Percentiles rank a stretch among this genome's conserved stretches.
Conservation (phyloP, 2,329 filamentous ascomycete genomes). For the Alternaria sp. region DNA sequence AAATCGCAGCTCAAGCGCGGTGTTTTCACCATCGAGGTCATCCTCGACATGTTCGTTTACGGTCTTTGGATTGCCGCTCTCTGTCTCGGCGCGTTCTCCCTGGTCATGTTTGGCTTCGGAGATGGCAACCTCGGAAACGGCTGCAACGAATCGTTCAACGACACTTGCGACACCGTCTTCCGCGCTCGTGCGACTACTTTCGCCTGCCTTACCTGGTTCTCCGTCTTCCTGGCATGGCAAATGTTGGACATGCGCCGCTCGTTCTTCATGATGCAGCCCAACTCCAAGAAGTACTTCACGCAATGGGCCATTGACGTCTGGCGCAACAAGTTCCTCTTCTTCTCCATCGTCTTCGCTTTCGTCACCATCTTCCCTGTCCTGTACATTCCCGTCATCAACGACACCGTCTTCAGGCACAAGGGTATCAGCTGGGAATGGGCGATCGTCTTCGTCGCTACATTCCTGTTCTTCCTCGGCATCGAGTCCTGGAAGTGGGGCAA, state of each 20-base stretch:
- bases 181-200: conserved; percentile 74
- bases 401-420: conserved; percentile 68
- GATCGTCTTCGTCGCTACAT: conserved; percentile 67
- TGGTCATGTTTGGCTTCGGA: conserved; percentile 44
- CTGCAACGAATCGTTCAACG: conserved; percentile 40
- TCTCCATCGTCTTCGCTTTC: conserved; percentile 47
- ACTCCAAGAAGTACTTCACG: conserved; percentile 59
- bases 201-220: conserved; percentile 76
- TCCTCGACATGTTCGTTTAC: conserved; percentile 46
- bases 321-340: conserved; percentile 70
- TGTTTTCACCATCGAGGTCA: conserved; percentile 45
- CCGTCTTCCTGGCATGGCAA: conserved; percentile 79
- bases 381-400: conserved; percentile 73
- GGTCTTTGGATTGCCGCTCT: conserved; percentile 44
- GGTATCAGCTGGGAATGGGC: conserved; percentile 74
- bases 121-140: conserved; percentile 39
- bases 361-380: conserved; percentile 41
- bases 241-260: conserved; percentile 71
- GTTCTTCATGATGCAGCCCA: conserved; percentile 76
- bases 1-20: conserved; percentile 27
- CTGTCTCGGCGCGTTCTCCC: conserved; percentile 40
- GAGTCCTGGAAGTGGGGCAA: conserved; percentile 73
- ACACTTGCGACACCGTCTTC: conserved; percentile 41
- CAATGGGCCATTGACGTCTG: conserved; percentile 73
- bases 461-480: conserved; percentile 68